Evolutionary conservation across 148 eudicot species (phyloP).

Genomic region (Cornus florida): DNA sequence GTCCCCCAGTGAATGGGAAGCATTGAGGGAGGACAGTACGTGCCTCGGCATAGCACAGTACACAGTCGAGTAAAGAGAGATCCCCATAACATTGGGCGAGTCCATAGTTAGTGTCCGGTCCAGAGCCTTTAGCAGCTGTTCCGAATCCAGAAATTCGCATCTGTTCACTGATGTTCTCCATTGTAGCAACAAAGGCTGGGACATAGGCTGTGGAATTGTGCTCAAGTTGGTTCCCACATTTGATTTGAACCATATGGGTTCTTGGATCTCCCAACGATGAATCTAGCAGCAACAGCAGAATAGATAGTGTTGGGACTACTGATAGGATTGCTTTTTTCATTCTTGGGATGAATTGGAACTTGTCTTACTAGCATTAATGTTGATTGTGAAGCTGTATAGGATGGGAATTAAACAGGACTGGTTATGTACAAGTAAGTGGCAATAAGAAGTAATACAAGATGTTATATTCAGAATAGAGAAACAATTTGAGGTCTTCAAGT

Average conservation of each 20-base stretch:
- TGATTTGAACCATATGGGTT: conserved; percentile 15
- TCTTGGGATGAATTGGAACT: not conserved
- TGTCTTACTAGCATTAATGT: not conserved
- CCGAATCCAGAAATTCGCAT: conserved; percentile 36
- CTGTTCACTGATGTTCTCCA: conserved; percentile 40
- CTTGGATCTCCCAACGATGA: conserved; percentile 26
- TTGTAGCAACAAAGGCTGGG: conserved; percentile 29
- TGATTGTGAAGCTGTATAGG: not conserved
- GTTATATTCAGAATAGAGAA: too few species aligned
- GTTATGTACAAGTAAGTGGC: not conserved
- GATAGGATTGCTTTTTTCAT: conserved; percentile 17
- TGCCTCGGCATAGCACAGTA: conserved; percentile 49
- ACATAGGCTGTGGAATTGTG: conserved; percentile 22
- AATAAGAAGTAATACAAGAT: too few species aligned
- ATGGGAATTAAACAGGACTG: not conserved
- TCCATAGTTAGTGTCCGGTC: conserved; percentile 38
- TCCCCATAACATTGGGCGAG: conserved; percentile 67
- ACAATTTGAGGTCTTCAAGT: not conserved
- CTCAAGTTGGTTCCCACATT: conserved; percentile 24
- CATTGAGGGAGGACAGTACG: conserved; percentile 52
- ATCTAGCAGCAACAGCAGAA: not conserved
- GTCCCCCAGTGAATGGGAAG: conserved; percentile 39
- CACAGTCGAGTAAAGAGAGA: conserved; percentile 49
- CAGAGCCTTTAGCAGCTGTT: conserved; percentile 29
- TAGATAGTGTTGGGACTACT: not conserved